phyloP scores from a whole-genome alignment of 1,139 yeast genomes.

The Geotrichum siamense region DNA sequence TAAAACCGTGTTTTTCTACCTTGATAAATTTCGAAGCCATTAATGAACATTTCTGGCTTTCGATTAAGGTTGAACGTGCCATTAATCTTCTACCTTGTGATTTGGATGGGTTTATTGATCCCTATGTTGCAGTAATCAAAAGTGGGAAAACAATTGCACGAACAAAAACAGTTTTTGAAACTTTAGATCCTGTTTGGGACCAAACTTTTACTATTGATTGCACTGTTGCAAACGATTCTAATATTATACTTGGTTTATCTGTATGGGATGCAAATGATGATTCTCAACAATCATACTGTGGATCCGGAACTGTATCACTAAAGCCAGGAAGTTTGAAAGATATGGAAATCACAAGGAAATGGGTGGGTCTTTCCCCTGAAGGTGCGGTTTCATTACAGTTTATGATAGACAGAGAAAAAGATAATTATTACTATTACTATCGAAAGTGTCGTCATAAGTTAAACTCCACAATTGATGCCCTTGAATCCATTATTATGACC shows the following conservation, averaged over 20 bases:
- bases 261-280: constrained; percentile 56
- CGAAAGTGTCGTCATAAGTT: constrained; percentile 68
- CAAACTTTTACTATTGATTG: constrained; percentile 56
- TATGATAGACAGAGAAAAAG: constrained; percentile 68
- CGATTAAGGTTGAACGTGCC: constrained; percentile 55
- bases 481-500: constrained; percentile 58
- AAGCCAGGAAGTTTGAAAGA: constrained; percentile 60
- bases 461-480: constrained; percentile 52
- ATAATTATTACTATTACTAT: constrained; percentile 68
- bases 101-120: constrained; percentile 81
- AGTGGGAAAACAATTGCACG: constrained; percentile 55
- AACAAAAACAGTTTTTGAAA: constrained; percentile 69
- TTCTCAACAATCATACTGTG: constrained; percentile 59
- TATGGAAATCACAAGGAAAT: constrained; percentile 54
- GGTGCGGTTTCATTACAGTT: constrained; percentile 58
- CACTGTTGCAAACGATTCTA: constrained; percentile 55
- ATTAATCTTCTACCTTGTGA: constrained; percentile 65
- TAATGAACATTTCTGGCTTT: constrained; percentile 37
- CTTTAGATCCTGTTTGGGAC: constrained; percentile 78
- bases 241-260: constrained; percentile 46
- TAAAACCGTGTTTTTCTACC: constrained; percentile 42
- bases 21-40: constrained; percentile 32
- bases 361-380: constrained; percentile 57
- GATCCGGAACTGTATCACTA: constrained; percentile 54
- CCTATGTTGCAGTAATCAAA: constrained; percentile 59